Conservation (phyloP, 192 early-diverging fungal genomes). For the Coemansia umbellata region DNA sequence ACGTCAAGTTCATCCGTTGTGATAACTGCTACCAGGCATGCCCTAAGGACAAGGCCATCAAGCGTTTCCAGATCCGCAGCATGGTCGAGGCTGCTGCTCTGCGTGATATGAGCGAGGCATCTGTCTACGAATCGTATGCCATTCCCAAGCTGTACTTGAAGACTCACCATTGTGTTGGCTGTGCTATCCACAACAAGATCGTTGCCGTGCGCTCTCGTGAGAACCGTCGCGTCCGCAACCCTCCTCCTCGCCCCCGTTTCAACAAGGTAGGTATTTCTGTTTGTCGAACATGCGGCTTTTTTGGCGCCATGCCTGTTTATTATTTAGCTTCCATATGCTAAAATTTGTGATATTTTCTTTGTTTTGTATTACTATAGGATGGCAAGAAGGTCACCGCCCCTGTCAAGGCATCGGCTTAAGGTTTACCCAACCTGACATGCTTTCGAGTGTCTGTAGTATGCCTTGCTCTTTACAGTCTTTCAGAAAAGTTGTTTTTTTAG, state of each 20-base stretch:
- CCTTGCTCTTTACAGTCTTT: slow-evolving; percentile 2
- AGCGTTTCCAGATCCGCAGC: slow-evolving; percentile 97
- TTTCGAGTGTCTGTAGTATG: background rate
- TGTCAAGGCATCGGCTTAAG: slow-evolving; percentile 36
- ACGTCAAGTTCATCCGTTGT: slow-evolving; percentile 96
- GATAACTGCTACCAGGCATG: slow-evolving; percentile 98
- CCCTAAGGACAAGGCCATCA: slow-evolving; percentile 99
- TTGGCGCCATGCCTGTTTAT: background rate
- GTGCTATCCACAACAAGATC: slow-evolving; percentile 90
- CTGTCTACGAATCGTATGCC: slow-evolving; percentile 91
- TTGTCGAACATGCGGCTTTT: background rate
- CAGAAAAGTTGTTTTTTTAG: slow-evolving; percentile 3
- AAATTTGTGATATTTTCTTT: slow-evolving; percentile 2
- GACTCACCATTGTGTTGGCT: slow-evolving; percentile 92
- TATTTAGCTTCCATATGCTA: background rate
- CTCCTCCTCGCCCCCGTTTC: slow-evolving; percentile 83
- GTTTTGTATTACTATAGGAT: slow-evolving; percentile 40
- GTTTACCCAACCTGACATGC: background rate
- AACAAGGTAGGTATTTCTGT: slow-evolving; percentile 50
- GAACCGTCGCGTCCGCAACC: slow-evolving; percentile 86
- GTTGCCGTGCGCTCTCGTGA: slow-evolving; percentile 90
- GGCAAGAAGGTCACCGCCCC: slow-evolving; percentile 55
- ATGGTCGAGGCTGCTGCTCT: slow-evolving; percentile 98
- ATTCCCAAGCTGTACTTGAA: slow-evolving; percentile 99
- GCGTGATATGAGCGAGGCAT: slow-evolving; percentile 94